phyloP scores from a whole-genome alignment of 192 early-diverging fungal genomes.

The Podila horticola region DNA sequence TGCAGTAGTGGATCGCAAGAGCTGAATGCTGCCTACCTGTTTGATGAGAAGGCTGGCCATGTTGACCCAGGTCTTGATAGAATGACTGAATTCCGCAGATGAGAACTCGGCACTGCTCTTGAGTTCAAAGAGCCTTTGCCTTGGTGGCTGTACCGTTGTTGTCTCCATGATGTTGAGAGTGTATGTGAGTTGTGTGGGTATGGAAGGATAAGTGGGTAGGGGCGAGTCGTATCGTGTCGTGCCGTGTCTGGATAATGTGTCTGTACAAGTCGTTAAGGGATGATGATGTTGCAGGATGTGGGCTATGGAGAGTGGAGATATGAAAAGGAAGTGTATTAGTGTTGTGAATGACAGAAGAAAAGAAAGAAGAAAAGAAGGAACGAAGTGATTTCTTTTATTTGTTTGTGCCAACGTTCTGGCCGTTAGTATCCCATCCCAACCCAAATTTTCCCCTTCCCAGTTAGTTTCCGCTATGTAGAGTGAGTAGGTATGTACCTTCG shows the following conservation, averaged over 20 bases:
- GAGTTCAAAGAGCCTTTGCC: conserved; percentile 15
- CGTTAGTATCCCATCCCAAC: too few species aligned
- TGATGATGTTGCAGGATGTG: neutral
- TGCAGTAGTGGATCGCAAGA: neutral
- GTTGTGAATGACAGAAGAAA: neutral
- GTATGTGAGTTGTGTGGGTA: neutral
- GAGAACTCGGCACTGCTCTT: conserved; percentile 43
- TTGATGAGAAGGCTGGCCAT: conserved; percentile 49
- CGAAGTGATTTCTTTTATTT: neutral
- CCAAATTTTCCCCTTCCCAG: too few species aligned
- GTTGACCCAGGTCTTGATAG: conserved; percentile 49
- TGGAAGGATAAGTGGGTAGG: neutral
- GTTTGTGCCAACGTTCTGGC: too few species aligned
- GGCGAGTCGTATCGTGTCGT: too few species aligned
- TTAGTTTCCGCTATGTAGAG: too few species aligned
- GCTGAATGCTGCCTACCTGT: conserved; percentile 21
- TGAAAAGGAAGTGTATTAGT: neutral
- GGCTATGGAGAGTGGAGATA: neutral
- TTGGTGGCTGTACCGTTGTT: conserved; percentile 2
- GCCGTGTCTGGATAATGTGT: too few species aligned
- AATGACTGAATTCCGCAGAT: conserved; percentile 31
- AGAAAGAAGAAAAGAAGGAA: neutral
- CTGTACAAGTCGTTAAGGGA: neutral
- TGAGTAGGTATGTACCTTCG: too few species aligned
- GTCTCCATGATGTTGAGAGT: neutral